Conservation (phyloP, 2,329 filamentous ascomycete species). For the Shiraia sp. region DNA sequence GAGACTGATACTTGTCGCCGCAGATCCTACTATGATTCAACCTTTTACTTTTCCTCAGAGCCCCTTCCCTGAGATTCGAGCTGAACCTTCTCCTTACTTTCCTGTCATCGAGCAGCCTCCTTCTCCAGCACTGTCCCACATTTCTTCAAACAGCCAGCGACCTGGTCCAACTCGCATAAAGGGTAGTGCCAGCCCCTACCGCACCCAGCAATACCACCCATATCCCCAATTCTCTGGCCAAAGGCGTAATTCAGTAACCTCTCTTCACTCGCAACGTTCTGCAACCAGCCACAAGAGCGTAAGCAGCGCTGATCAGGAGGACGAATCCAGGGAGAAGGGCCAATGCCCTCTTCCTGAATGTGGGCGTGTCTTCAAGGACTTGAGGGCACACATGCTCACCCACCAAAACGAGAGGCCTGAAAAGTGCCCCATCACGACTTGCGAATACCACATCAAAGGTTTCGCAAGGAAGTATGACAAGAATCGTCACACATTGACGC, state of each 20-base stretch:
- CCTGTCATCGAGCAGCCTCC: constrained; percentile 54
- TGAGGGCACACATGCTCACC: constrained; percentile 93
- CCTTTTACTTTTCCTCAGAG: constrained; percentile 51
- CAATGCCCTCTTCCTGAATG: constrained; percentile 83
- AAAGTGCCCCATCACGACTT: constrained; percentile 90
- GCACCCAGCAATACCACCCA: constrained; percentile 58
- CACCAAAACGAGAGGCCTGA: constrained; percentile 89
- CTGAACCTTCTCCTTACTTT: constrained; percentile 48
- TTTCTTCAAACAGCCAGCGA: constrained; percentile 50
- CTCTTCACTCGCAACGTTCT: constrained; percentile 68
- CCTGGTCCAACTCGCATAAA: constrained; percentile 50
- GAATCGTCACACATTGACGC: constrained; percentile 89
- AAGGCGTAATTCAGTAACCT: constrained; percentile 70
- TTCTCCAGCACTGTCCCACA: constrained; percentile 67
- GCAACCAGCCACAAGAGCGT: constrained; percentile 58
- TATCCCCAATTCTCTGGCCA: constrained; percentile 53
- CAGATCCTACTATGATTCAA: constrained; percentile 64
- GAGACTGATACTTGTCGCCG: constrained; percentile 15
- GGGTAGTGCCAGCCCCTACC: constrained; percentile 69
- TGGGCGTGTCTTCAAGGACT: constrained; percentile 83
- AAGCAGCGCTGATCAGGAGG: constrained; percentile 45
- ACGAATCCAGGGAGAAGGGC: constrained; percentile 65
- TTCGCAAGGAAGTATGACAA: constrained; percentile 97
- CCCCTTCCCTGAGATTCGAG: constrained; percentile 47
- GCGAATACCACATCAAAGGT: constrained; percentile 89